Conservation (phyloP, 345 rosid genomes). For the Salix udensis region DNA sequence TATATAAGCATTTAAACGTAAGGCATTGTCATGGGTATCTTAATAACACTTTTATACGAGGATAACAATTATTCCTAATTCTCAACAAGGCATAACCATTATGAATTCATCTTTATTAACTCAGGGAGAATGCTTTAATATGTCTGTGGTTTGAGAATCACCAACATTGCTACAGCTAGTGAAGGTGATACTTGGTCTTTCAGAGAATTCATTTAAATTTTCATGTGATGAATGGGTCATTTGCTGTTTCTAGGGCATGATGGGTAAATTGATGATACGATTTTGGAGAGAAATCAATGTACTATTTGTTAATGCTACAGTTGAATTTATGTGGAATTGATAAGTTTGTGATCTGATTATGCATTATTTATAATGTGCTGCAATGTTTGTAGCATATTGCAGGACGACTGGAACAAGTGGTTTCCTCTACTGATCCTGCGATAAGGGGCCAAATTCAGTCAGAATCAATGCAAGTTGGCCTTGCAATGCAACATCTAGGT, state of each 20-base stretch:
- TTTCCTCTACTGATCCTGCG: constrained; percentile 56
- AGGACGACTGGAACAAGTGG: constrained; percentile 72
- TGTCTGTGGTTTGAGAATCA: neutral
- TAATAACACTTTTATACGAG: neutral
- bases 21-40: neutral
- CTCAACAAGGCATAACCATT: neutral
- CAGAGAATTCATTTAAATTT: neutral
- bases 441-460: constrained; percentile 69
- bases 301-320: neutral
- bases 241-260: neutral
- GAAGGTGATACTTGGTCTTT: neutral
- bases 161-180: neutral
- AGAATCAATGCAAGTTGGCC: constrained; percentile 66
- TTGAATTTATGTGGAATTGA: neutral
- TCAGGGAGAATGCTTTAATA: neutral
- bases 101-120: neutral
- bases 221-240: neutral
- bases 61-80: neutral
- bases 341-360: constrained; percentile 38
- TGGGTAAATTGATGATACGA: neutral
- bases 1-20: neutral
- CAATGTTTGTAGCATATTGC: constrained; percentile 77
- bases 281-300: constrained; percentile 1
- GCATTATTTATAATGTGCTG: constrained; percentile 41
- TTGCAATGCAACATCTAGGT: constrained; percentile 83